Conservation (phyloP, 2,329 filamentous ascomycete species). For the Ustulina deusta region DNA sequence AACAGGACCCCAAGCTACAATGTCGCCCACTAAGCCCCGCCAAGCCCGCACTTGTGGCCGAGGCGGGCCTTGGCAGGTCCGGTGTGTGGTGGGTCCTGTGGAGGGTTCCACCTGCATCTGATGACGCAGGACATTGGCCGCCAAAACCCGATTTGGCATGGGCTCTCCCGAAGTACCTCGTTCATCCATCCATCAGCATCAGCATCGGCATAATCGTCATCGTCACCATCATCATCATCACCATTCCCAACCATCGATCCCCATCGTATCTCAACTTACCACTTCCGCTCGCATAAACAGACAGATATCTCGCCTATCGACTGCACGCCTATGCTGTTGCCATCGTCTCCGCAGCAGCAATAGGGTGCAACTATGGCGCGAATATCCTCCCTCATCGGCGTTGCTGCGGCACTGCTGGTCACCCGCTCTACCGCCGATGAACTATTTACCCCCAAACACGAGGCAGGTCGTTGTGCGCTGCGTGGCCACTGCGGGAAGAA, state of each 20-base stretch:
- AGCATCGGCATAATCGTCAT: neutral
- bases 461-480: conserved; percentile 89
- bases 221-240: conserved; percentile 8
- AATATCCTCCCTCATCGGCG: conserved; percentile 52
- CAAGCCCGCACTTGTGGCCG: conserved; percentile 14
- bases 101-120: conserved; percentile 25
- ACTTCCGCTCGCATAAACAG: neutral
- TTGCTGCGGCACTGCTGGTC: conserved; percentile 52
- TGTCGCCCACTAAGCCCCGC: conserved; percentile 1
- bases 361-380: conserved; percentile 54
- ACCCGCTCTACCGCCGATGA: conserved; percentile 49
- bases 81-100: neutral
- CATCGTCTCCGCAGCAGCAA: conserved; percentile 34
- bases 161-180: conserved; percentile 18
- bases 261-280: neutral
- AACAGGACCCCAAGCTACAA: neutral
- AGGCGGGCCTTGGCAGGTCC: conserved; percentile 25
- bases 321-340: conserved; percentile 40
- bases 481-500: conserved; percentile 92
- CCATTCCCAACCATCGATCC: conserved; percentile 14
- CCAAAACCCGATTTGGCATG: conserved; percentile 23
- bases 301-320: conserved; percentile 24
- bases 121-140: conserved; percentile 32
- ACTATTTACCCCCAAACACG: conserved; percentile 73
- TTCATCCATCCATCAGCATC: neutral